These are phyloP conservation scores for Microcos paniculata DNA, from an alignment of 345 rosid species.

Conservation along the genomic window DNA sequence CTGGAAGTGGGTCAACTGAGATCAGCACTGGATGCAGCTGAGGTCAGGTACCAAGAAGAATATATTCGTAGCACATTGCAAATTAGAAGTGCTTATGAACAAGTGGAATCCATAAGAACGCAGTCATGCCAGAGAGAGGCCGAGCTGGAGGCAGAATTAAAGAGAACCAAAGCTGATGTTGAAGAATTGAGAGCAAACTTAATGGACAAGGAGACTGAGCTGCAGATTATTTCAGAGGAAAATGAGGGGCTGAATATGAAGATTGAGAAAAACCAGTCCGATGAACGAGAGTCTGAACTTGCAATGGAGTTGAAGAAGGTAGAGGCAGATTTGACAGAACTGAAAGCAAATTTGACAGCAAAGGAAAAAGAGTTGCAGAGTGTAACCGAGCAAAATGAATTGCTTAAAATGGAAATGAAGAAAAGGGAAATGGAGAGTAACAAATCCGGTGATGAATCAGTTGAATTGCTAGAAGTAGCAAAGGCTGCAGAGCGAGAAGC, in stretches of 20 bases:
- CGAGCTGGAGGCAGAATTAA: constrained; percentile 52
- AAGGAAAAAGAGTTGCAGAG: constrained; percentile 54
- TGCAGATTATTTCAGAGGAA: constrained; percentile 44
- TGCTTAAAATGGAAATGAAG: constrained; percentile 51
- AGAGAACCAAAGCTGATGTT: constrained; percentile 37
- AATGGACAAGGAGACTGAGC: constrained; percentile 61
- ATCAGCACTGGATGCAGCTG: constrained; percentile 69
- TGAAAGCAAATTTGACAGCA: constrained; percentile 48
- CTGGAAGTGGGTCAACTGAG: constrained; percentile 62
- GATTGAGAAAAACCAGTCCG: constrained; percentile 35
- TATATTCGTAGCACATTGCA: constrained; percentile 83
- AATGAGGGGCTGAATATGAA: constrained; percentile 51
- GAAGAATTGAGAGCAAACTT: constrained; percentile 56
- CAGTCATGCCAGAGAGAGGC: constrained; percentile 58
- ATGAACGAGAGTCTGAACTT: constrained; percentile 39
- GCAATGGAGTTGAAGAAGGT: constrained; percentile 51
- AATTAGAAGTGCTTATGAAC: constrained; percentile 80
- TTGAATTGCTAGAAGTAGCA: constrained; percentile 39
- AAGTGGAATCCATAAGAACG: constrained; percentile 52
- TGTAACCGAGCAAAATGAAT: constrained; percentile 50
- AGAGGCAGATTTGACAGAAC: constrained; percentile 48
- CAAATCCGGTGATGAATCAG: constrained; percentile 42
- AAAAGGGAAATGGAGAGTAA: constrained; percentile 48
- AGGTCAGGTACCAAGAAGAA: constrained; percentile 84
- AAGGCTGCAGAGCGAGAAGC: constrained; percentile 65